A percentile compares a stretch with the other conserved stretches of the same genome.
These are phyloP conservation scores for Neltuma alba DNA, from an alignment of 306 rosid genomes.

Conservation along the genomic window DNA sequence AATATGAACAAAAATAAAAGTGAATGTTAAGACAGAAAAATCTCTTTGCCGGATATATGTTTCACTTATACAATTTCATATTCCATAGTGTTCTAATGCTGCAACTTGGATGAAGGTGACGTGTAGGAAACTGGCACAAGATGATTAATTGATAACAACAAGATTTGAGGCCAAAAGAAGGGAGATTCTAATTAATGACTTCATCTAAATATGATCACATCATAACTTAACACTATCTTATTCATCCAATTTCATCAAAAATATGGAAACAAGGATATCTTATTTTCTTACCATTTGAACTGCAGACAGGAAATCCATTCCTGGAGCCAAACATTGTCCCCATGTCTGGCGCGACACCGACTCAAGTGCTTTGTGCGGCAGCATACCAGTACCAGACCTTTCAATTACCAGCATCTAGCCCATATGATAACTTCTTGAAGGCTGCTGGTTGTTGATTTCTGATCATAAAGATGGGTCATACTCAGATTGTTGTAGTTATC, in stretches of 20 bases:
- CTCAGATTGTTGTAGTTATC: neutral
- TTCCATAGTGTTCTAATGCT: neutral
- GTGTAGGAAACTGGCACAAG: neutral
- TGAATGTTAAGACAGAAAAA: neutral
- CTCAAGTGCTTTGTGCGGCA: slow-evolving; percentile 62
- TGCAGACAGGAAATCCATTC: slow-evolving; percentile 77
- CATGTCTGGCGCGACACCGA: neutral
- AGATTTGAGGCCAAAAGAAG: neutral
- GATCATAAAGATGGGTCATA: slow-evolving; percentile 5
- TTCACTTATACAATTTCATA: neutral
- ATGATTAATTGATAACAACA: neutral
- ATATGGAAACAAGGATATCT: slow-evolving; percentile 1
- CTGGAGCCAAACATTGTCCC: slow-evolving; percentile 46
- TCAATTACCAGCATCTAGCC: slow-evolving; percentile 73
- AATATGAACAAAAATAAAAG: neutral
- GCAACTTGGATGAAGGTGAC: neutral
- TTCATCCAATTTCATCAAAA: slow-evolving; percentile 17
- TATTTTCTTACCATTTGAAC: slow-evolving; percentile 27
- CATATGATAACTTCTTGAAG: slow-evolving; percentile 79
- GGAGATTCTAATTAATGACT: neutral
- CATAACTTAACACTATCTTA: neutral
- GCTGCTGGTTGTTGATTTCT: slow-evolving; percentile 75
- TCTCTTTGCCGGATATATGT: neutral
- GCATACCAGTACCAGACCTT: slow-evolving; percentile 64
- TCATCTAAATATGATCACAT: slow-evolving; percentile 3